Base-by-base conservation (phyloP, 2,329 filamentous ascomycete species). In the Diatrype stigma region DNA sequence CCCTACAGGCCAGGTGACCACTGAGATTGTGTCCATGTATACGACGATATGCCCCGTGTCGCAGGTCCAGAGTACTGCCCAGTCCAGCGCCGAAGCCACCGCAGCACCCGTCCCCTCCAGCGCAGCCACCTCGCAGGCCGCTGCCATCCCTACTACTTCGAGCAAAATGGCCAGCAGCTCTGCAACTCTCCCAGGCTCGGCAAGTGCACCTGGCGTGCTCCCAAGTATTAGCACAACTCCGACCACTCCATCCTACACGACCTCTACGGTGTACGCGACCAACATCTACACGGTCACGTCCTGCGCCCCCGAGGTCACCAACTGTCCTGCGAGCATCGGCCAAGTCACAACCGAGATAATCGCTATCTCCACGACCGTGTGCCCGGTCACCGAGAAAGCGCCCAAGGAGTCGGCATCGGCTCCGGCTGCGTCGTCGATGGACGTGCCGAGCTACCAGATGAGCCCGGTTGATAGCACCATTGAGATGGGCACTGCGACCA, bases 351-450 rank as follows among this genome's bases (percentile, higher is more conserved):
- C 64, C 1, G 61, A 64, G 17, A 49, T 60, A 16, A 46, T 66
- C 42, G 57, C 64, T 14, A 53, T 64, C 1, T 66, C 63, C 23
- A 67, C 63, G 2, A 66, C 63, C 16, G 54, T 66, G 19, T 65
- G 62, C 26, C 62, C 63, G 6, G 61, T 65, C 5, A 49, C 58
- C 10, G 57, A 58, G 14, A 30, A 56, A 34, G 52, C 55, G 1
- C 37, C 17, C n/a, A 22, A 40, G 17, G 37, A 40, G 37, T n/a
- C 37, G 5, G 26, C n/a, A n/a, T n/a, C n/a, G n/a, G n/a, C n/a
- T 50, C 60, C 3, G 48, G 55, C n/a, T n/a, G n/a, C n/a, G 12
- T 11, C 50, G 8, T 49, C 56, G n/a, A 49, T 23, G 21, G 59
- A 63, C 28, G 59, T 62, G 28, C 58, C 63, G 11, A 65, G 60